Percentiles rank a stretch among this genome's conserved stretches.
These are phyloP conservation scores for Ottelia alismoides DNA, from an alignment of 106 monocot genomes.

Conservation along the genomic window DNA sequence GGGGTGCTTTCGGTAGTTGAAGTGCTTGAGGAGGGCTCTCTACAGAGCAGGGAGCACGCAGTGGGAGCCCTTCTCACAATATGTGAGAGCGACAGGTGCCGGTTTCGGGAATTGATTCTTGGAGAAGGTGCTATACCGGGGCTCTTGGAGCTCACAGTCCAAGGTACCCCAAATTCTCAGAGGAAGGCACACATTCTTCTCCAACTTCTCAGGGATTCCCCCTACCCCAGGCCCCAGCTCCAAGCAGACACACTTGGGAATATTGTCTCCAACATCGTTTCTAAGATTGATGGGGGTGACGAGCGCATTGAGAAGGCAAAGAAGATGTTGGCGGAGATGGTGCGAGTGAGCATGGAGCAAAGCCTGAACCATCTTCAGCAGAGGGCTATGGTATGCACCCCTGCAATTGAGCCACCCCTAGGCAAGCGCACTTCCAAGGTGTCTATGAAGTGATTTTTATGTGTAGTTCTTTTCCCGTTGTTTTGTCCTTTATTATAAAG, in stretches of 20 bases:
- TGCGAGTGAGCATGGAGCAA: constrained; percentile 68
- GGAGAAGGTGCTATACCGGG: constrained; percentile 66
- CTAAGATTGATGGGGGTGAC: constrained; percentile 31
- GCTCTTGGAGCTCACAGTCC: constrained; percentile 66
- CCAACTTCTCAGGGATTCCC: constrained; percentile 29
- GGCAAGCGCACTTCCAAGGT: constrained; percentile 11
- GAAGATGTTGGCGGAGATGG: constrained; percentile 70
- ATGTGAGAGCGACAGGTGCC: constrained; percentile 35
- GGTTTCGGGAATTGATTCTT: constrained; percentile 41
- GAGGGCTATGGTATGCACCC: constrained; percentile 43
- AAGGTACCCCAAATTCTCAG: constrained; percentile 38
- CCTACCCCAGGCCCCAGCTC: constrained; percentile 14
- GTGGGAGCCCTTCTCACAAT: constrained; percentile 34
- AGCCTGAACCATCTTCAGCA: constrained; percentile 56
- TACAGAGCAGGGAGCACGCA: constrained; percentile 29
- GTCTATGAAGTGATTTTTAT: constrained; percentile 20
- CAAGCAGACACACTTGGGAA: constrained; percentile 30
- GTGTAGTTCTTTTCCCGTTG: too few relatives aligned
- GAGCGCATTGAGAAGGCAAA: constrained; percentile 39
- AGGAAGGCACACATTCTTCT: constrained; percentile 29
- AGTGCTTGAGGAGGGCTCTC: constrained; percentile 61
- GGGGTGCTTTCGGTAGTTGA: constrained; percentile 80
- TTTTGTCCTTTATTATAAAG: too few relatives aligned
- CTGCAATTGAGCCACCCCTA: constrained; percentile 18
- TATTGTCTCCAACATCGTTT: constrained; percentile 36